These are phyloP conservation scores for Gynochthodes officinalis DNA, from an alignment of 257 asterid genomes.

Conservation along the genomic window DNA sequence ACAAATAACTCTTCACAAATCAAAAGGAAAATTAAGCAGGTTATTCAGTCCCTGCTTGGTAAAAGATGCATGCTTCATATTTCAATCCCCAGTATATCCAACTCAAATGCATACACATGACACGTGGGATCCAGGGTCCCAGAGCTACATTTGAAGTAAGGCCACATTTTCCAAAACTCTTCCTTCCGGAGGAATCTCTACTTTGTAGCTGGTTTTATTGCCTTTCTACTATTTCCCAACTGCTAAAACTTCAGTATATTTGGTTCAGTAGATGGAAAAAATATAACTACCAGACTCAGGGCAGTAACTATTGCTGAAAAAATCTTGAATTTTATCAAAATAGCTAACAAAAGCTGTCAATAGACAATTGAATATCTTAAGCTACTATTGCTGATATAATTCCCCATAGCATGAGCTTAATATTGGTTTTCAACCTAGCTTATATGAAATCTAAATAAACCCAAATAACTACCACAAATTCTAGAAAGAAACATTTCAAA, in stretches of 20 bases:
- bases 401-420: not conserved
- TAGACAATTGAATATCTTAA: not conserved
- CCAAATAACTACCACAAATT: too few species aligned
- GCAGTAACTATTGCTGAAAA: not conserved
- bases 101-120: not conserved
- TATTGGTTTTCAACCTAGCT: not conserved
- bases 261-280: too few species aligned
- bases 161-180: not conserved
- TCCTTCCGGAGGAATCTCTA: not conserved
- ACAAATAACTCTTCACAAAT: not conserved
- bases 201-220: not conserved
- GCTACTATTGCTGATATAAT: too few species aligned
- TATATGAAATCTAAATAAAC: too few species aligned
- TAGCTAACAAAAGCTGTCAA: too few species aligned
- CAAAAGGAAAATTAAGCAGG: not conserved
- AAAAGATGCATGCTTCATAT: not conserved
- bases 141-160: not conserved
- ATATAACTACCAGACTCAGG: not conserved
- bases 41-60: not conserved
- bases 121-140: not conserved
- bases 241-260: not conserved
- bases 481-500: not conserved
- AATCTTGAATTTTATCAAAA: not conserved
- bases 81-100: not conserved
- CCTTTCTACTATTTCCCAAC: not conserved